These are phyloP conservation scores for Lactarius trivialis DNA, from an alignment of 768 basidiomycete species.

Conservation along the genomic window DNA sequence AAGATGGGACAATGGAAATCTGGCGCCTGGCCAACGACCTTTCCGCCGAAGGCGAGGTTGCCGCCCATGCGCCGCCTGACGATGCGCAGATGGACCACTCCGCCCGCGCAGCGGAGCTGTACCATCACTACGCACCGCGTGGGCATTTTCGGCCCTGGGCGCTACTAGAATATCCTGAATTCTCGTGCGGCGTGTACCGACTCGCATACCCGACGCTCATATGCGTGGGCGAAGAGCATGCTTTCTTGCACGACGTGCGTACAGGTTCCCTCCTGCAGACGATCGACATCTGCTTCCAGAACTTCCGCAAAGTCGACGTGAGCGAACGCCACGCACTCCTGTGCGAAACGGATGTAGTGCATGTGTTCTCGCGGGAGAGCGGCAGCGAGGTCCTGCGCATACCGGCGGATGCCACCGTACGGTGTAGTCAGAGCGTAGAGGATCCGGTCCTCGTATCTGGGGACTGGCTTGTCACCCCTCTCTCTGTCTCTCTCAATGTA, in stretches of 20 bases:
- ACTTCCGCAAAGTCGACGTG: slow-evolving; percentile 54
- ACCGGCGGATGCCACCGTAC: slow-evolving; percentile 34
- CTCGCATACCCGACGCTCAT: slow-evolving; percentile 62
- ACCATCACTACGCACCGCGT: slow-evolving; percentile 22
- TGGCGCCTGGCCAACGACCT: background rate
- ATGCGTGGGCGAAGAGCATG: slow-evolving; percentile 37
- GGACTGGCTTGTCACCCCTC: background rate
- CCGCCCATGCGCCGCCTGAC: slow-evolving; percentile 1
- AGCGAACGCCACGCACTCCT: slow-evolving; percentile 51
- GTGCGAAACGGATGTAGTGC: slow-evolving; percentile 30
- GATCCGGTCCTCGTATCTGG: background rate
- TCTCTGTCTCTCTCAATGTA: background rate
- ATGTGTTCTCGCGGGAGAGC: slow-evolving; percentile 26
- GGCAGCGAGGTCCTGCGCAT: slow-evolving; percentile 38
- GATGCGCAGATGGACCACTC: slow-evolving; percentile 29
- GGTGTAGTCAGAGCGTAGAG: background rate
- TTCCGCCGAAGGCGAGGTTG: slow-evolving; percentile 5
- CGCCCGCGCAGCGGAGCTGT: slow-evolving; percentile 20
- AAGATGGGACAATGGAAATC: slow-evolving; percentile 29
- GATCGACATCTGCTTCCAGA: slow-evolving; percentile 36
- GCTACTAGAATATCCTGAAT: slow-evolving; percentile 38
- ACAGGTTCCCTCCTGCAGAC: slow-evolving; percentile 43
- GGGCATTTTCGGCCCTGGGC: slow-evolving; percentile 63
- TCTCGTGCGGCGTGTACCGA: slow-evolving; percentile 48
- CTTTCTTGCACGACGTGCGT: slow-evolving; percentile 61